These are phyloP conservation scores for Candida berthetii DNA, from an alignment of 805 yeast species.

Conservation along the genomic window DNA sequence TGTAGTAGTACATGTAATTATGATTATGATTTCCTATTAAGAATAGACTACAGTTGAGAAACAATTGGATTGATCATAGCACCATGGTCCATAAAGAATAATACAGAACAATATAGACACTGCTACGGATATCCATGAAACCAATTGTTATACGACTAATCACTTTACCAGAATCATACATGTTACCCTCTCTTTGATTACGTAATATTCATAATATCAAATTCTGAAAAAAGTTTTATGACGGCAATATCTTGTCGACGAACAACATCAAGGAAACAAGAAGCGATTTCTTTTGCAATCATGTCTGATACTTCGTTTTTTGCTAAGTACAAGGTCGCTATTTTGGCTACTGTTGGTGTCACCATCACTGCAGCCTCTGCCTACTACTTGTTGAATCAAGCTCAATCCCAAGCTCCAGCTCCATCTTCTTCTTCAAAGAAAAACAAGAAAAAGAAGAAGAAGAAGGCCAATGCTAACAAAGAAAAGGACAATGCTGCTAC, in stretches of 20 bases:
- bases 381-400: conserved; percentile 38
- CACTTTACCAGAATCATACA: too few species aligned
- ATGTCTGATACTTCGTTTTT: conserved; percentile 26
- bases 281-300: not conserved
- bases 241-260: not conserved
- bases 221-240: too few species aligned
- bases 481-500: conserved; percentile 24
- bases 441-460: conserved; percentile 42
- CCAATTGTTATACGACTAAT: too few species aligned
- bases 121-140: too few species aligned
- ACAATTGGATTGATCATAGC: too few species aligned
- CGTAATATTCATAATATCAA: too few species aligned
- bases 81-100: too few species aligned
- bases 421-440: conserved; percentile 18
- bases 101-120: too few species aligned
- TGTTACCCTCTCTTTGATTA: too few species aligned
- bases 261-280: not conserved
- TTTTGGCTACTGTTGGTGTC: conserved; percentile 57
- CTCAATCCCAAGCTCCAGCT: conserved; percentile 12
- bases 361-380: conserved; percentile 62
- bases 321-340: conserved; percentile 48
- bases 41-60: too few species aligned
- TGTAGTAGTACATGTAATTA: too few species aligned
- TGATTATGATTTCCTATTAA: too few species aligned
- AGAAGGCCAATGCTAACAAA: conserved; percentile 12